Evolutionary conservation across 345 rosid species (phyloP).

Genomic region (rapeseed (Brassica napus)): DNA sequence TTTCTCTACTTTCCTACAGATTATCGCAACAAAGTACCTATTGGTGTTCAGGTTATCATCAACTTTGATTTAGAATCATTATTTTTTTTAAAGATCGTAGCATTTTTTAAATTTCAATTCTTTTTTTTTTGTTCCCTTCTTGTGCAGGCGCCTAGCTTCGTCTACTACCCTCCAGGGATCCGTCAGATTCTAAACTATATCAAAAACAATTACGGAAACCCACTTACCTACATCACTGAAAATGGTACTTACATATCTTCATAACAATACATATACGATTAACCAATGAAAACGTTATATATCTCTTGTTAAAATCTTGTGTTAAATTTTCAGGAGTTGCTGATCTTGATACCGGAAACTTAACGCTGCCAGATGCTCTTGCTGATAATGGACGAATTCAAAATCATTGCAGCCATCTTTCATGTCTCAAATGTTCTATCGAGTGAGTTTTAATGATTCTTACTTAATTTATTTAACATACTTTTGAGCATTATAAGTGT

Average conservation of each 20-base stretch:
- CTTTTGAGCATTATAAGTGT: neutral
- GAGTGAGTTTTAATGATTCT: slow-evolving; percentile 10
- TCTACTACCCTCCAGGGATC: slow-evolving; percentile 29
- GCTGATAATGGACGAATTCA: slow-evolving; percentile 30
- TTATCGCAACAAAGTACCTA: slow-evolving; percentile 14
- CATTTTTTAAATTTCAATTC: neutral
- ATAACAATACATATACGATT: neutral
- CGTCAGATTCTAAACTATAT: slow-evolving; percentile 21
- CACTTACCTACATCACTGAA: slow-evolving; percentile 37
- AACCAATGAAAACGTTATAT: neutral
- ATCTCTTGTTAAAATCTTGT: neutral
- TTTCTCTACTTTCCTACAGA: neutral
- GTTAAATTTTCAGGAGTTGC: slow-evolving; percentile 23
- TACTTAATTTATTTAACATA: neutral
- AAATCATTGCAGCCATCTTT: slow-evolving; percentile 32
- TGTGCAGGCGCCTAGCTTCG: slow-evolving; percentile 9
- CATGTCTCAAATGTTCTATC: slow-evolving; percentile 31
- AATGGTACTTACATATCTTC: slow-evolving; percentile 10
- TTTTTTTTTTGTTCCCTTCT: neutral
- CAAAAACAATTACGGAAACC: slow-evolving; percentile 23
- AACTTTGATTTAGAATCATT: neutral
- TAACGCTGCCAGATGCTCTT: slow-evolving; percentile 15
- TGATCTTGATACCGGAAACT: slow-evolving; percentile 17
- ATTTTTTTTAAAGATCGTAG: neutral
- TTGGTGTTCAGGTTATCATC: slow-evolving; percentile 26